Evolutionary conservation across 1,284 basidiomycete species (phyloP), one percentile per base, ranked within the genome.

Genomic region (Agaricales sp.): DNA sequence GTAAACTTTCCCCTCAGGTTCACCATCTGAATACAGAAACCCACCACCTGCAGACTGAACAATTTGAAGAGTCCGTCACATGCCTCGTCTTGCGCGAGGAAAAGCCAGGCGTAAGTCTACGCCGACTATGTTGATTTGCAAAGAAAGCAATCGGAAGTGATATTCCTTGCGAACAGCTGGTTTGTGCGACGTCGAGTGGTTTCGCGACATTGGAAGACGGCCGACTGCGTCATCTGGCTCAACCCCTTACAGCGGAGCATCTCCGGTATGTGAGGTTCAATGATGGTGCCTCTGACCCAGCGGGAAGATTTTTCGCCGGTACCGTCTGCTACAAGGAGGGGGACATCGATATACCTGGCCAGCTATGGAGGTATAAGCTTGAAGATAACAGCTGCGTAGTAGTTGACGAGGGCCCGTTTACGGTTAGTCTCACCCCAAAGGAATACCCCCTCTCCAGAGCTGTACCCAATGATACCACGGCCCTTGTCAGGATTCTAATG

Each of bases 291-390:
- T 84, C 81, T 58, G 81, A 84, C 57, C 70, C 65, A 53, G 63
- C 69, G 55, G 82, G 82, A 3, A 71, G 80, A 39, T 84, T 79
- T 59, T 75, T 83, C 56, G 77, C 78, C 38, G 82, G 81, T 24
- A 80, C 80, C 1, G 59, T 84, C 44, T 72, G 67, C 55, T 75
- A 74, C 41, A 64, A 68, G 54, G 67, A 73, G 45, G 69, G 66
- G 20, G 44, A 20, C 39, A 20, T 41, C 37, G 63, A 62, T 19
- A 67, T 83, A 39, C 69, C 75, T 1, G 80, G 82, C 4, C 68
- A 74, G 54, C 63, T 84, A 43, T 82, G 77, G 62, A 68, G 69
- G 59, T 81, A 75, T 57, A 80, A 82, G 58, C 76, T 81, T 39
- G 52, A 55, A 30, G 67, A 67, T 47, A 62, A 60, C 23, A 66